Evolutionary conservation across 2,329 filamentous ascomycete genomes (phyloP), one percentile per base, ranked within the genome.

Genomic region (Hypomyces rosellus): DNA sequence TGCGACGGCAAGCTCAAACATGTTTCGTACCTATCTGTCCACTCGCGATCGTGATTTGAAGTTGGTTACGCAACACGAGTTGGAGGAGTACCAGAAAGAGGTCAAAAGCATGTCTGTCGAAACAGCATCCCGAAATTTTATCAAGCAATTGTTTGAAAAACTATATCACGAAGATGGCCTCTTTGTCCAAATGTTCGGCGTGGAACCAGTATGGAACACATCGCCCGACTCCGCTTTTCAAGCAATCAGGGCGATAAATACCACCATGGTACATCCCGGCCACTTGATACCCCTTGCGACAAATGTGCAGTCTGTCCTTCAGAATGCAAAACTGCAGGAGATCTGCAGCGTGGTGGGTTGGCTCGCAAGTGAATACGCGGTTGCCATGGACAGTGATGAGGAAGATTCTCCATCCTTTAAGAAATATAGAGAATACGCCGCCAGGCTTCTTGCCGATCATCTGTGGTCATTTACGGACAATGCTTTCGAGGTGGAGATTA

Each of bases 141-240:
- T 82, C 54, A 82, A 82, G 60, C 79, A 82, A 61, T 75, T 71
- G 48, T 81, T 82, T 49, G 80, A 83, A 58, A 73, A 77, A 22
- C 74, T 78, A 2, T 78, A 75, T 57, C 74, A 76, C 51, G 80
- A 83, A 58, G 71, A 74, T 22, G 69, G 65, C 16, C 62, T 83
- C 3, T 81, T 83, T 52, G 60, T 69, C 33, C 77, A 73, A 53
- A 68, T 82, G n/a, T 82, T 83, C 54, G 70, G 71, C 20, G 66
- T 82, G 37, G 77, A 81, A 42, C 73, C 77, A 1, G 69, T 74
- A 18, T 81, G 78, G 65, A 79, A 69, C 54, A 68, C 68, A 1
- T 68, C 76, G 18, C 55, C 65, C 0, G 72, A 73, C 36, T 81
- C 78, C 1, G 77, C 73, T 1, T 82, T 78, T 52, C 69, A 69